Percentiles rank a stretch among this genome's conserved stretches.
Conservation (phyloP, 129 eudicot genomes). For the Helianthus annuus region HanXRQr2.0-SUNRISE NC_035447.2:91614405-91614904, state of each 20-base stretch:
- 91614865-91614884: slow-evolving; percentile 30
- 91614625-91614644: slow-evolving; percentile 77
- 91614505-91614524: too few species aligned
- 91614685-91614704: slow-evolving; percentile 58
- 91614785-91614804: slow-evolving; percentile 11
- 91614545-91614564: slow-evolving; percentile 12
- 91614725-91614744: slow-evolving; percentile 50
- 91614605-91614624: slow-evolving; percentile 50
- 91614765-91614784: slow-evolving; percentile 8
- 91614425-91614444: neutral
- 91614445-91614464: slow-evolving; percentile 30
- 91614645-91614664: slow-evolving; percentile 76
- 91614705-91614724: slow-evolving; percentile 49
- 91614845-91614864: slow-evolving; percentile 33
- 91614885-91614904: slow-evolving; percentile 7
- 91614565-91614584: slow-evolving; percentile 47
- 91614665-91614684: slow-evolving; percentile 51
- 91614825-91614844: neutral
- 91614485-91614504: neutral
- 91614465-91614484: neutral
- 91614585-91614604: slow-evolving; percentile 24
- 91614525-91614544: too few species aligned
- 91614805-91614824: slow-evolving; percentile 11
- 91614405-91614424: neutral
- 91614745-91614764: slow-evolving; percentile 27